Evolutionary conservation across 306 rosid genomes (phyloP), one percentile per base, ranked within the genome.

Genomic region (Abrus pulchellus): DNA sequence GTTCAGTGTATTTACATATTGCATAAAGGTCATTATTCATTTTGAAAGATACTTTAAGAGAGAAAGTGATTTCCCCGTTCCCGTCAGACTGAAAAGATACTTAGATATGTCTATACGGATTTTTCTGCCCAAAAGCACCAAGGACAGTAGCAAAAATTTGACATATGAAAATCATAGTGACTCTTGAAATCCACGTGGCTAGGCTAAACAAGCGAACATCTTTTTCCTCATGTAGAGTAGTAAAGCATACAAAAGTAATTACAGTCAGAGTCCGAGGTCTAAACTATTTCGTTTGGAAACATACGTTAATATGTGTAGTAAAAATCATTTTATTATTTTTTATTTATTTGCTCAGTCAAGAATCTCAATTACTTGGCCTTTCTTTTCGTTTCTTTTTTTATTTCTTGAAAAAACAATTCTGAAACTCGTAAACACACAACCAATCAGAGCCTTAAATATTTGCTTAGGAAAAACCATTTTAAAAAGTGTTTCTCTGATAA

Each of bases 101-200:
- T 64, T 36, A 3, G 7, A 41, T 56, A 29, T 9, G 48, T 6
- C 36, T 33, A 2, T 7, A 5, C 3, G 10, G 60, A 6, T 44
- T 70, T 79, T 45, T 36, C 72, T 71, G 33, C 63, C 63, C 34
- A 70, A 69, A 27, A 70, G 44, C 56, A 30, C 34, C 30, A 45
- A 8, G 14, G 56, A 63, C 36, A 27, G 34, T 27, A 56, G 55
- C 53, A 54, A 30, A 27, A 12, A 1, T 27, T 20, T 48, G 33
- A 7, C 7, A n/a, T 30, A 48, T 40, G 27, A 38, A 34, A 53
- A 64, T 41, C 14, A 9, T 14, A 14, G 68, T 3, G 14, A 43
- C 44, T 43, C 43, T 14, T 30, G 60, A 53, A 82, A 65, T 47
- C 63, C 71, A 82, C 77, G 27, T 54, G 61, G 64, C 70, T 45